phyloP scores from a whole-genome alignment of 2,329 filamentous ascomycete species.

The Aspergillus cejpii region DNA sequence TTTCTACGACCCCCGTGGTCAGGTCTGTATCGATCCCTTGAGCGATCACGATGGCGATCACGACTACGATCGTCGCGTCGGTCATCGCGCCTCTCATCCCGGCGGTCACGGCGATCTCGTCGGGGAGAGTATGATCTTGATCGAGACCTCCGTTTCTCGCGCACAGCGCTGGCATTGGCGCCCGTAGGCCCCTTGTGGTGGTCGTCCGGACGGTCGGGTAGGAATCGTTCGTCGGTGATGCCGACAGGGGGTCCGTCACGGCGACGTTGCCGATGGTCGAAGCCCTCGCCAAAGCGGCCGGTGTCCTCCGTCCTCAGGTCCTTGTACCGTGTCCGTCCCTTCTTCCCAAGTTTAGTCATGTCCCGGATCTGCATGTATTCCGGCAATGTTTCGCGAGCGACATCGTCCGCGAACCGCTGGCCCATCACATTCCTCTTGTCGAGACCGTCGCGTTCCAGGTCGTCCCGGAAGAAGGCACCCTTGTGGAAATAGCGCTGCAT shows the following conservation, averaged over 20 bases:
- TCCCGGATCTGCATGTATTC: constrained; percentile 90
- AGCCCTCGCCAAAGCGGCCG: constrained; percentile 62
- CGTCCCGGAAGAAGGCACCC: constrained; percentile 88
- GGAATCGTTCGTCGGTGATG: constrained; percentile 43
- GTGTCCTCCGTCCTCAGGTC: constrained; percentile 89
- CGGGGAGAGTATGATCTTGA: constrained; percentile 50
- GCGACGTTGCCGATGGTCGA: constrained; percentile 22
- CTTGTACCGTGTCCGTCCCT: constrained; percentile 82
- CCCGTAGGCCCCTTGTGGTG: constrained; percentile 37
- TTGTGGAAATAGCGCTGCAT: constrained; percentile 98
- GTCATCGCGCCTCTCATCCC: constrained; percentile 22
- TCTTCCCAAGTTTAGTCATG: constrained; percentile 87
- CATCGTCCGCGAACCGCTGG: constrained; percentile 71
- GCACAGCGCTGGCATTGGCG: constrained; percentile 42
- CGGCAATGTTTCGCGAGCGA: constrained; percentile 76
- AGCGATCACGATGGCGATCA: constrained; percentile 34
- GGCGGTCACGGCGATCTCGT: constrained; percentile 37
- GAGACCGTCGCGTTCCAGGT: constrained; percentile 66
- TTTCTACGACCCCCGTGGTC: constrained; percentile 32
- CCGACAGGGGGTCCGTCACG: constrained; percentile 32
- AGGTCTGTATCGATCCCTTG: constrained; percentile 45
- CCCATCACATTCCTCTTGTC: constrained; percentile 82
- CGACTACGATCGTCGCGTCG: constrained; percentile 49
- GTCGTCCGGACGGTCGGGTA: constrained; percentile 39
- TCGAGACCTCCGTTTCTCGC: constrained; percentile 31